These are phyloP conservation scores for Acacia confusa DNA, from an alignment of 306 rosid genomes.

Conservation along the genomic window DNA sequence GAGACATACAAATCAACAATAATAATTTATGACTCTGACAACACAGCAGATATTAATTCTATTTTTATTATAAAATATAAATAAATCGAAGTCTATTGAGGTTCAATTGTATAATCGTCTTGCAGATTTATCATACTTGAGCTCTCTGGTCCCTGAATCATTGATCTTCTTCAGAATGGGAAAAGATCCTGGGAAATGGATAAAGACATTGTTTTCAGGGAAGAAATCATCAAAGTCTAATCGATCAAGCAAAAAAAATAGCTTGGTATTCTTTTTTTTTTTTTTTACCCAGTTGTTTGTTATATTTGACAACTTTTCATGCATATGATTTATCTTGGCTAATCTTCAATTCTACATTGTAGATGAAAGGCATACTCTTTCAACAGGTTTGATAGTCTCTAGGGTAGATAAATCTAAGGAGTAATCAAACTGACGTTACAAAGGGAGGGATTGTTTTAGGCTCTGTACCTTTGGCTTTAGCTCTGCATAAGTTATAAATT, in stretches of 20 bases:
- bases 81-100: neutral
- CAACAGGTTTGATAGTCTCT: neutral
- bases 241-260: conserved; percentile 48
- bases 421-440: neutral
- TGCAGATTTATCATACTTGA: conserved; percentile 42
- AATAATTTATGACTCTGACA: neutral
- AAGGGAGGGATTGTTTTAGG: neutral
- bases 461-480: conserved; percentile 6
- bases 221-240: conserved; percentile 77
- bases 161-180: conserved; percentile 53
- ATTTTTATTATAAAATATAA: neutral
- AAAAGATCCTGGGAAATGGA: conserved; percentile 89
- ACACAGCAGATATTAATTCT: neutral
- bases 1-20: neutral
- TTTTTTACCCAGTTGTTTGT: neutral
- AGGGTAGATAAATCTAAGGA: conserved; percentile 5
- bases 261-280: conserved; percentile 19
- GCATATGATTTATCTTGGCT: conserved; percentile 4
- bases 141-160: conserved; percentile 29
- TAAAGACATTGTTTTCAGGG: conserved; percentile 70
- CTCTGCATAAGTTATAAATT: neutral
- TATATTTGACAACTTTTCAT: conserved; percentile 16
- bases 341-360: conserved; percentile 15
- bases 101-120: conserved; percentile 1
- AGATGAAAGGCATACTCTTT: conserved; percentile 4